phyloP scores from a whole-genome alignment of 495 filamentous ascomycete genomes.

The Aspergillus steynii region DNA sequence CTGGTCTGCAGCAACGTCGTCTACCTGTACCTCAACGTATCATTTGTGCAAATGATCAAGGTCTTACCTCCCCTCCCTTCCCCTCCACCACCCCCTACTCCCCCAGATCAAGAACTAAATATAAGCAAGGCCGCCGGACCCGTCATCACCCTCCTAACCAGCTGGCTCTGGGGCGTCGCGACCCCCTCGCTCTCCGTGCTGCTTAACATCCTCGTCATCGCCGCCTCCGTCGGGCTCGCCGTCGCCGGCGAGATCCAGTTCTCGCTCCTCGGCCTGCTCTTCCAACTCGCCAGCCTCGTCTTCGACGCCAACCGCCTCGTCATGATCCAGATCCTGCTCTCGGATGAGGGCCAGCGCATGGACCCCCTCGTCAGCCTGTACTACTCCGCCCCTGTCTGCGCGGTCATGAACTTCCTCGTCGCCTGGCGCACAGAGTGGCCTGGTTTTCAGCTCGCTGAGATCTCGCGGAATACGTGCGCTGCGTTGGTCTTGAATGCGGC shows the following conservation, averaged over 20 bases:
- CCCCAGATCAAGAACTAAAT: background rate
- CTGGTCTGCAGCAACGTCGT: conserved; percentile 73
- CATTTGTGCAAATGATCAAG: conserved; percentile 86
- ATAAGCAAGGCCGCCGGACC: conserved; percentile 59
- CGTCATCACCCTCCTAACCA: conserved; percentile 64
- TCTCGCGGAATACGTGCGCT: conserved; percentile 56
- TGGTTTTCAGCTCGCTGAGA: conserved; percentile 51
- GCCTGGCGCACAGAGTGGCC: conserved; percentile 60
- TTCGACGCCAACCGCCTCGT: conserved; percentile 78
- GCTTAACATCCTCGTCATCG: conserved; percentile 71
- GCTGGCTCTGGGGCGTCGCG: conserved; percentile 65
- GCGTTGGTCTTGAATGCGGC: conserved; percentile 64
- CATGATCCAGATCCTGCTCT: conserved; percentile 73
- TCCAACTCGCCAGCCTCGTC: conserved; percentile 66
- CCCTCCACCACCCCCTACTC: background rate
- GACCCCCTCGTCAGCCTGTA: conserved; percentile 82
- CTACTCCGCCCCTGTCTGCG: conserved; percentile 81
- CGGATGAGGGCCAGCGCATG: conserved; percentile 72
- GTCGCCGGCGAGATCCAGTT: conserved; percentile 78
- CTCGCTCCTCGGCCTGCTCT: conserved; percentile 64
- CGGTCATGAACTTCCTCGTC: conserved; percentile 70
- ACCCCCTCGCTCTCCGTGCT: conserved; percentile 59
- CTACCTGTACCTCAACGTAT: conserved; percentile 73
- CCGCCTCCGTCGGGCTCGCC: conserved; percentile 70
- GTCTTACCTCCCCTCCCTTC: conserved; percentile 30